Base-by-base conservation (phyloP, 208 protist genomes). In the Endotrypanum monterogeii region DNA sequence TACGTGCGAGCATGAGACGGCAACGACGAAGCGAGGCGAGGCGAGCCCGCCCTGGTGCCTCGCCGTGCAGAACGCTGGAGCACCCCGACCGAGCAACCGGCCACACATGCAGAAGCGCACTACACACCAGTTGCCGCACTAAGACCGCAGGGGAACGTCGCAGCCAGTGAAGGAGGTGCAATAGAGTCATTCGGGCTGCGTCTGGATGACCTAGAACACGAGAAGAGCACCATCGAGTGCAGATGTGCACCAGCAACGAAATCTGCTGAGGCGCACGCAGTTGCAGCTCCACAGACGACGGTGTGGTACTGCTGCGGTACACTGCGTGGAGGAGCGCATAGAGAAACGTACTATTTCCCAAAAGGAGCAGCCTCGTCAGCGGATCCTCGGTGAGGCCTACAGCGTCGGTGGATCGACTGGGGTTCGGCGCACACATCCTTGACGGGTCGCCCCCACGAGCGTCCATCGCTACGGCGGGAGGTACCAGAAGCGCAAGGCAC, bases 71-170 rank as follows among this genome's bases (percentile, higher is more conserved):
- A 9, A n/a, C 41, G 35, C 51, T 12, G 28, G 18, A 9, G 7
- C 50, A n/a, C 25, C 70, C 25, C 23, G 67, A 23, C 23, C 67
- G 23, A 1, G 77, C 66, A 12, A 79, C 66, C 6, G 83, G 76
- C 86, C 86, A 93, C 9, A 83, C 66, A 58, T 89, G 83, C 39
- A 89, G 68, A 7, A 93, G 69, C n/a, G 85, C 75, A 62, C 79
- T 61, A 68, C 89, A 91, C 41, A 87, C 83, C 5, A 32, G n/a
- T 20, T 37, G 39, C 7, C 37, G 54, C 60, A 70, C 56, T 23
- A 51, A 62, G 16, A 25, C n/a, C 28, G 76, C 37, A 8, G 54
- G 35, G 23, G 12, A 52, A 14, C 37, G 55, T 14, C 55, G 70
- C 35, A 74, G 56, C 71, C 37, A 80, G 16, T 69, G 66, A 35